Percentiles rank a stretch among this genome's conserved stretches.
These are phyloP conservation scores for Trametes cingulata DNA, from an alignment of 768 basidiomycete species.

Conservation along the genomic window DNA sequence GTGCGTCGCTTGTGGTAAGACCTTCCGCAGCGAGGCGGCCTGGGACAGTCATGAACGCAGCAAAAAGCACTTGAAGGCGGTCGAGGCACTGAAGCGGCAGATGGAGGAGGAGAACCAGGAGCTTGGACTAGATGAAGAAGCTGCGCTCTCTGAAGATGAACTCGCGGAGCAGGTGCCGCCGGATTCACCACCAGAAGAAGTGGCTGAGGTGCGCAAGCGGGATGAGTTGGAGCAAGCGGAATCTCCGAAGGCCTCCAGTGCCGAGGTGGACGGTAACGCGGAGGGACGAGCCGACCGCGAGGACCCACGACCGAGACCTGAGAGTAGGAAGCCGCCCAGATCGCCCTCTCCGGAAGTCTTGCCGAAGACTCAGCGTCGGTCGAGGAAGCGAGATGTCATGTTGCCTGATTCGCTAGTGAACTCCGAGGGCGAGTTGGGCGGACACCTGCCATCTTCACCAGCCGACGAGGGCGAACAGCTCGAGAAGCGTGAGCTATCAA, in stretches of 20 bases:
- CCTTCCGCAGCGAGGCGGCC: conserved; percentile 87
- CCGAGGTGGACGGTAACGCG: too few relatives aligned
- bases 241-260: too few relatives aligned
- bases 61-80: conserved; percentile 88
- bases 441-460: not conserved
- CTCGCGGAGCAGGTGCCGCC: conserved; percentile 5
- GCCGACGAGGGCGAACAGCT: conserved; percentile 5
- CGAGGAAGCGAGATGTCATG: not conserved
- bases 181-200: conserved; percentile 8
- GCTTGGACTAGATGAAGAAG: conserved; percentile 50
- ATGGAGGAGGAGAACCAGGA: conserved; percentile 77
- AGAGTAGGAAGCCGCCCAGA: conserved; percentile 28
- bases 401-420: not conserved
- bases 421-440: not conserved
- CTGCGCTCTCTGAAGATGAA: conserved; percentile 20
- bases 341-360: conserved; percentile 12
- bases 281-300: conserved; percentile 14
- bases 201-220: not conserved
- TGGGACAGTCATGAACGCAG: conserved; percentile 97
- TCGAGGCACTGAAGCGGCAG: conserved; percentile 72
- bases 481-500: conserved; percentile 49
- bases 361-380: conserved; percentile 15
- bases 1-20: conserved; percentile 92
- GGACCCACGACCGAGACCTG: conserved; percentile 17
- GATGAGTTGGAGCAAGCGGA: not conserved